Percentiles rank a stretch among this genome's conserved stretches.
phyloP scores from a whole-genome alignment of 768 basidiomycete genomes.

The Lentinula edodes region DNA sequence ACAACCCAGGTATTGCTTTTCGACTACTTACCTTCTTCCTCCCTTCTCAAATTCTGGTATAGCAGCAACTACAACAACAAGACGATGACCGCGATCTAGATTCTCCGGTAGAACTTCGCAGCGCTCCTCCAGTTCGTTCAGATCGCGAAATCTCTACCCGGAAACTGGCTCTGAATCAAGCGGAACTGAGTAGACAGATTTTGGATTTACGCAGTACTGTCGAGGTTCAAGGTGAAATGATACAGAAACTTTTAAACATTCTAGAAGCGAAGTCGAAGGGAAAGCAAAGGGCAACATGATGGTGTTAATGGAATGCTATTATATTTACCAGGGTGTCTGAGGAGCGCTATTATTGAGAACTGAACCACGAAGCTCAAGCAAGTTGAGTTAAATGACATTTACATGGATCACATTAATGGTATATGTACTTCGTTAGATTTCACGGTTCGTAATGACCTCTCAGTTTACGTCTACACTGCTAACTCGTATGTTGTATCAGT shows the following conservation, averaged over 20 bases:
- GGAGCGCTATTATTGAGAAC: too few relatives aligned
- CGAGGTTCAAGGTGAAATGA: conserved; percentile 53
- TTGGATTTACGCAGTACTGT: conserved; percentile 47
- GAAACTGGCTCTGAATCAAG: conserved; percentile 62
- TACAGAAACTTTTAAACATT: conserved; percentile 30
- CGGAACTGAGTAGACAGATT: conserved; percentile 62
- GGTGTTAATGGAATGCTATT: neutral
- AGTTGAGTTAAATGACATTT: too few relatives aligned
- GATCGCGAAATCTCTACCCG: conserved; percentile 45
- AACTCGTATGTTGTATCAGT: too few relatives aligned
- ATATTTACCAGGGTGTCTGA: neutral
- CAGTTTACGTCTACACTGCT: neutral
- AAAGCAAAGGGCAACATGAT: conserved; percentile 1
- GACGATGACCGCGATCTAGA: conserved; percentile 7
- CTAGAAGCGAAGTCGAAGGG: conserved; percentile 17
- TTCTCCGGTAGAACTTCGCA: conserved; percentile 5
- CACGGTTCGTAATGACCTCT: neutral
- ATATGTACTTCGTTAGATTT: neutral
- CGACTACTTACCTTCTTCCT: neutral
- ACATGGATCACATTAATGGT: neutral
- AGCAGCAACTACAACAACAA: neutral
- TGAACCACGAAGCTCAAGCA: too few relatives aligned
- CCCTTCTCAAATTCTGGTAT: neutral
- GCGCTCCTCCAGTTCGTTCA: neutral
- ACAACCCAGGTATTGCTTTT: conserved; percentile 33